A percentile compares a stretch with the other conserved stretches of the same genome.
phyloP scores from a whole-genome alignment of 164 flowering plant species.

The Berberis thunbergii region DNA sequence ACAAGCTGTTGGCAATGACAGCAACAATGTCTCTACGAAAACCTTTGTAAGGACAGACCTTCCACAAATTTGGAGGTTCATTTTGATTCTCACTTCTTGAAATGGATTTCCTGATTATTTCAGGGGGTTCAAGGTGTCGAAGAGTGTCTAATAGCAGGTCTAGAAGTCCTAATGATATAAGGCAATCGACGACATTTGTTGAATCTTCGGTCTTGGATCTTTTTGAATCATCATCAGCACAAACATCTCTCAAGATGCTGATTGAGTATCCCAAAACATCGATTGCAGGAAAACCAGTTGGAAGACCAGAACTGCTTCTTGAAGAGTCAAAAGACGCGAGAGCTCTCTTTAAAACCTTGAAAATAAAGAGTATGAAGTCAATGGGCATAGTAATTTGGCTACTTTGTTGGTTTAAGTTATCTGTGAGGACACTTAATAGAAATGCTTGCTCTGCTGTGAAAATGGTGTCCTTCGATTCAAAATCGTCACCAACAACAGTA shows the following conservation, averaged over 20 bases:
- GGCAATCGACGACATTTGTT: constrained; percentile 25
- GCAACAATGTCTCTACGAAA: constrained; percentile 78
- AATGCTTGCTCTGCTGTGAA: constrained; percentile 56
- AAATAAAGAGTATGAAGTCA: constrained; percentile 39
- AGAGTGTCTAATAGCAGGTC: constrained; percentile 49
- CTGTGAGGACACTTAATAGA: constrained; percentile 46
- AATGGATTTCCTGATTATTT: constrained; percentile 48
- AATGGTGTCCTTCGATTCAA: constrained; percentile 1
- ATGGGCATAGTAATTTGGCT: constrained; percentile 25
- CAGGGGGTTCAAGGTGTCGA: constrained; percentile 63
- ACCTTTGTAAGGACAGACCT: constrained; percentile 72
- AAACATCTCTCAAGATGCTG: constrained; percentile 57
- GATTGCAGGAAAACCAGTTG: constrained; percentile 41
- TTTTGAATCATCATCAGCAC: constrained; percentile 28
- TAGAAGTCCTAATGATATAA: constrained; percentile 47
- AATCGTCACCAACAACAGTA: constrained; percentile 1
- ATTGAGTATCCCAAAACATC: constrained; percentile 71
- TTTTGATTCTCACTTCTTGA: constrained; percentile 21
- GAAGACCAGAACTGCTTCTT: constrained; percentile 31
- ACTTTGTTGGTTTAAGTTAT: constrained; percentile 41
- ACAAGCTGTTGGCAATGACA: constrained; percentile 65
- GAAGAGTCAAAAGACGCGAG: constrained; percentile 22
- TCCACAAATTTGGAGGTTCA: constrained; percentile 15
- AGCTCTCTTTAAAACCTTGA: constrained; percentile 45
- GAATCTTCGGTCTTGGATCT: constrained; percentile 14